Base-by-base conservation (phyloP, 148 eudicot species). In the Chenopodium suecicum region DNA sequence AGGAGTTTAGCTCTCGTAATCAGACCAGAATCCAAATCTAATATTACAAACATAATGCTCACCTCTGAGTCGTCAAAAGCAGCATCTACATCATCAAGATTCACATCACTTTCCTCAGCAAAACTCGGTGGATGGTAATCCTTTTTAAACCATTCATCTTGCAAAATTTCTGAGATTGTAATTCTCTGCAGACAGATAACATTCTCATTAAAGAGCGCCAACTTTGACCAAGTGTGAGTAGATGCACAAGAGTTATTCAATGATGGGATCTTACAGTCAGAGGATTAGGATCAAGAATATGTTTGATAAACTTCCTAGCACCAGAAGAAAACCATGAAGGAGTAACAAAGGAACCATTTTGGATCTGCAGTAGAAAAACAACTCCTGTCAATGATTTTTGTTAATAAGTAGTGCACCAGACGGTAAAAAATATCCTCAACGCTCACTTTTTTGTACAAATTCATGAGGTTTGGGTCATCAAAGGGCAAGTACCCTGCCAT, bases 401-500 rank as follows among this genome's bases (percentile, higher is more conserved):
- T 23, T 7, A 4, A 74, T 47, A 12, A n/a, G 19, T 31, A 29
- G 2, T 52, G 29, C 64, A 58, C 16, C 54, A 73, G 52, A 34
- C 12, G 46, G 52, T 17, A 32, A 44, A 68, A 46, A 29, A 50
- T 46, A 31, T 17, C 66, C 54, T 31, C 74, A 23, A 81, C 37
- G 83, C 94, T 85, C 84, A 94, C 98, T 84, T 77, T 90, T 81
- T 83, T 88, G 84, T 91, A 94, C 83, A 94, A 87, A 80, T 69
- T 77, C 73, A 83, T 56, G 74, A 92, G 94, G 87, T 87, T 92
- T 23, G 92, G 84, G 79, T 91, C 95, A 78, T 92, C 95, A 86
- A 94, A 94, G 67, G 98, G 97, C 79, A 94, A 88, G 89, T 89
- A 94, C 34, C 97, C 97, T 75, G 98, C 95, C 97, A 92, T 94